These are phyloP conservation scores for Prunus mira DNA, from an alignment of 306 rosid species.

Conservation along the genomic window DNA sequence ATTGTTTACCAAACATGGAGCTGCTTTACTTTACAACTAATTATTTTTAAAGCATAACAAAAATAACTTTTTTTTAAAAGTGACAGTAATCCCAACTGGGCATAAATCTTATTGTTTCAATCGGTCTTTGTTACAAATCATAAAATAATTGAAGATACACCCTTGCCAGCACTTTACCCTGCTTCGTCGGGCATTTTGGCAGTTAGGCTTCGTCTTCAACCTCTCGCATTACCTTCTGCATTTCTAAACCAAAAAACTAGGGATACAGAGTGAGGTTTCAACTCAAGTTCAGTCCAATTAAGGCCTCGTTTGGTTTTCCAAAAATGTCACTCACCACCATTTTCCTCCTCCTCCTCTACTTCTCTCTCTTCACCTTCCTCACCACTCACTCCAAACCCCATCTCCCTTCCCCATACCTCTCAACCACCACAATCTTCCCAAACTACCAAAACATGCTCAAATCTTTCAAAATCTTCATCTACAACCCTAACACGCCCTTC, in stretches of 20 bases:
- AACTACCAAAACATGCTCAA: conserved; percentile 55
- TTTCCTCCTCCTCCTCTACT: background rate
- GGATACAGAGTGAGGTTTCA: background rate
- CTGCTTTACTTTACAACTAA: too few species aligned
- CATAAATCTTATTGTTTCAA: too few species aligned
- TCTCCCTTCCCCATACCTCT: conserved; percentile 38
- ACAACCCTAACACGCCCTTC: conserved; percentile 37
- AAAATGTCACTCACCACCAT: conserved; percentile 12
- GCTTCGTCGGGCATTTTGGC: background rate
- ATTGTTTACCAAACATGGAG: too few species aligned
- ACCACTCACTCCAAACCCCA: conserved; percentile 18
- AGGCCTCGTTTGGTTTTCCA: background rate
- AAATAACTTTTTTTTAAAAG: too few species aligned
- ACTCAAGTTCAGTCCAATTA: background rate
- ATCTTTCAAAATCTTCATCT: conserved; percentile 47
- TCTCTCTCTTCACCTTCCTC: conserved; percentile 11
- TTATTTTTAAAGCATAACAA: too few species aligned
- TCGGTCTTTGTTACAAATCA: too few species aligned
- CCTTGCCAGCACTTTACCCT: background rate
- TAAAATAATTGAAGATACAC: too few species aligned
- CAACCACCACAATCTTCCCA: conserved; percentile 41
- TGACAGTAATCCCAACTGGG: too few species aligned
- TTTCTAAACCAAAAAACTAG: background rate
- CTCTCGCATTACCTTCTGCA: background rate
- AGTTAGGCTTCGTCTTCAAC: background rate